Conservation (phyloP, 768 basidiomycete genomes). For the Termitomyces sp. region DNA sequence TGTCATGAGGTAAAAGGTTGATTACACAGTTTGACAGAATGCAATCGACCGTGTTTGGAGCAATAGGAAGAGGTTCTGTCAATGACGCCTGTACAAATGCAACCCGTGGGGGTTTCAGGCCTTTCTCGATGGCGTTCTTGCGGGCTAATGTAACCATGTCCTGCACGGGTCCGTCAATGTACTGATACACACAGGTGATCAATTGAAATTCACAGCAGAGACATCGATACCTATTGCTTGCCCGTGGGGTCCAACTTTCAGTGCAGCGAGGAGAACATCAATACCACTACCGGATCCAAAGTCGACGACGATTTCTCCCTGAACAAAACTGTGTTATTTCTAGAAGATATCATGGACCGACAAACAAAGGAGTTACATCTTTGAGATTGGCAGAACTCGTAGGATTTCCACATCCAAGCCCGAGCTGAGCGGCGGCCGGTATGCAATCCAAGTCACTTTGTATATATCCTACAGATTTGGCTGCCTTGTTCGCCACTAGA, state of each 20-base stretch:
- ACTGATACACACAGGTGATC: background rate
- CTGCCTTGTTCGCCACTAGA: conserved; percentile 18
- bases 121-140: conserved; percentile 32
- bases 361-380: conserved; percentile 24
- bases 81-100: conserved; percentile 40
- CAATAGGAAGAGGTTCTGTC: conserved; percentile 40
- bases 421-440: conserved; percentile 39
- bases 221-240: conserved; percentile 50
- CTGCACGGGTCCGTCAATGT: conserved; percentile 18
- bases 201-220: conserved; percentile 31
- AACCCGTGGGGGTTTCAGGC: conserved; percentile 41
- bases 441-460: conserved; percentile 34
- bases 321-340: background rate
- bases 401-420: conserved; percentile 52
- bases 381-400: conserved; percentile 38
- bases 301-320: conserved; percentile 55
- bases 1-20: conserved; percentile 38
- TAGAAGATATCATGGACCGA: background rate
- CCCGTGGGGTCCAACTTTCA: conserved; percentile 41
- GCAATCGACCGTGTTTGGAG: conserved; percentile 43
- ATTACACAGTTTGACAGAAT: conserved; percentile 55
- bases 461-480: conserved; percentile 43
- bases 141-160: conserved; percentile 48
- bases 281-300: conserved; percentile 54
- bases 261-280: conserved; percentile 49